Evolutionary conservation across 371 early-diverging fungal genomes (phyloP).

Genomic region (Cokeromyces recurvatus): DNA sequence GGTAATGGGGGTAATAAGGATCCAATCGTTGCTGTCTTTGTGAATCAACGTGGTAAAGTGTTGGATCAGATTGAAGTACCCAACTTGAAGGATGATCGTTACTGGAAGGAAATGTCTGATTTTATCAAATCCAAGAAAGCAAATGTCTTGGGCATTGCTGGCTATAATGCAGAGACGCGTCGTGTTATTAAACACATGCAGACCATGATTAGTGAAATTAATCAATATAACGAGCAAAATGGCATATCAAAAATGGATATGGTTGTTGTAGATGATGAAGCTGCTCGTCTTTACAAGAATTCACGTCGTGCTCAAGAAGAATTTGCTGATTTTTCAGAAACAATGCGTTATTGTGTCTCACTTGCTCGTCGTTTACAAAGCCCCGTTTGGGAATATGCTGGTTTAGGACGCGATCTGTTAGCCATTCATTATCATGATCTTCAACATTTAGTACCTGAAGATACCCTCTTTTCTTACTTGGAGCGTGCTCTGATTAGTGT

Average conservation of each 20-base stretch:
- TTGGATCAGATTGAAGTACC: slow-evolving; percentile 61
- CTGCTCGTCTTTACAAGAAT: slow-evolving; percentile 79
- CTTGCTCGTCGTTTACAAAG: slow-evolving; percentile 85
- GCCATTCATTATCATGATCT: slow-evolving; percentile 69
- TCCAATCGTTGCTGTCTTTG: slow-evolving; percentile 66
- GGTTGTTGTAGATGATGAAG: slow-evolving; percentile 80
- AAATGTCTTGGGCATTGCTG: slow-evolving; percentile 81
- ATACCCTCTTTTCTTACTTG: slow-evolving; percentile 55
- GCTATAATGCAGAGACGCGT: slow-evolving; percentile 71
- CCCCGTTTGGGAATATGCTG: slow-evolving; percentile 80
- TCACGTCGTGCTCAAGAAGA: slow-evolving; percentile 73
- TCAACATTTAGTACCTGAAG: slow-evolving; percentile 73
- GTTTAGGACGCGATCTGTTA: slow-evolving; percentile 71
- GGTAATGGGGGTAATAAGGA: slow-evolving; percentile 73
- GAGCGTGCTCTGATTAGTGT: slow-evolving; percentile 90
- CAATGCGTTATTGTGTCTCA: slow-evolving; percentile 85
- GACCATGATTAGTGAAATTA: slow-evolving; percentile 51
- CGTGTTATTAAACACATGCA: slow-evolving; percentile 67
- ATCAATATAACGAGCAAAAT: slow-evolving; percentile 26
- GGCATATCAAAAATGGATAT: slow-evolving; percentile 23
- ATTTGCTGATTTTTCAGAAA: slow-evolving; percentile 58
- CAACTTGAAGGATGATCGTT: slow-evolving; percentile 56
- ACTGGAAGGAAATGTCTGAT: slow-evolving; percentile 49
- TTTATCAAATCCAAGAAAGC: slow-evolving; percentile 63
- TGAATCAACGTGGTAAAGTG: slow-evolving; percentile 78